Base-by-base conservation (phyloP, 2,329 filamentous ascomycete genomes). In the Arthrinium phaeospermum region DNA sequence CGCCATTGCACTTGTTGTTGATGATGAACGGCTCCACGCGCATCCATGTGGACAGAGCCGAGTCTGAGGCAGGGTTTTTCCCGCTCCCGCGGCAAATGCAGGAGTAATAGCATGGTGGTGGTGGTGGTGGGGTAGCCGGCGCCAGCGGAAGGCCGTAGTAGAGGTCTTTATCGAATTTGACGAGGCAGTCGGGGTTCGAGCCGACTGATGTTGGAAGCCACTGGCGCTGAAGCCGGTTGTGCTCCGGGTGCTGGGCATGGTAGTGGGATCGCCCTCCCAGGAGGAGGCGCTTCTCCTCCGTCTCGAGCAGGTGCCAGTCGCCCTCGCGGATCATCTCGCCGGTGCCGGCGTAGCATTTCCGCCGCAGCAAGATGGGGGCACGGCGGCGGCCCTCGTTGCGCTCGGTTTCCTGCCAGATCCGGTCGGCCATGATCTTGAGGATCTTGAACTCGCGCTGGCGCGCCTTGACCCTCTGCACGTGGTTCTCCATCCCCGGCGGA, bases 371-470 rank as follows among this genome's bases (percentile, higher is more conserved):
- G 4, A 64, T 13, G 34, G 57, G 57, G 5, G 6, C 14, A 2
- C 1, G 4, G 27, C 68, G 45, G 10, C 16, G 16, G 4, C 68
- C 68, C n/a, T 12, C 47, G 14, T 34, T 8, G 14, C 1, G 12
- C 12, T 24, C n/a, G 5, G 30, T 34, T 22, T 73, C 64, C 5
- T 53, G 27, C 70, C 67, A 69, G 68, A 72, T 19, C 22, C 69
- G 57, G 68, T 70, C 67, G 16, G 46, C 68, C 61, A 72, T 68
- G 47, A 70, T 47, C 71, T 68, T 70, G 53, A 71, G 68, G 44
- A 72, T 68, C 46, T 70, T 47, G 44, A 72, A 72, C 44, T 72
- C 70, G 37, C 70, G 71, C n/a, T 68, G 53, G 14, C 71, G 71
- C n/a, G 34, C 70, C 69, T n/a, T 70, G 14, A 24, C 19, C 19